Base-by-base conservation (phyloP, 345 rosid genomes). In the Triadica sebifera region DNA sequence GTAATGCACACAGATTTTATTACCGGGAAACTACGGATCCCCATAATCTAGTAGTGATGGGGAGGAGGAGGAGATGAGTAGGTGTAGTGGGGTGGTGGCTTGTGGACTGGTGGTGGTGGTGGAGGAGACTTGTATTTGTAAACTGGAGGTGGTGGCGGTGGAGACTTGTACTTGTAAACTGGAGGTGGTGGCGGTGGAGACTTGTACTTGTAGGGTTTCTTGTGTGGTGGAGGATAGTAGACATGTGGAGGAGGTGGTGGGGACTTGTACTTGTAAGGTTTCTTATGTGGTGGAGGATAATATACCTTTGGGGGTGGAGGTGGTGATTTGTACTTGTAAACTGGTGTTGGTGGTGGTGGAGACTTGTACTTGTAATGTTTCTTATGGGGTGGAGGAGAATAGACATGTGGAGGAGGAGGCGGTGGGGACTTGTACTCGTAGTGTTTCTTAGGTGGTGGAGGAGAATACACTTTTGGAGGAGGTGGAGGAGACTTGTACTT, bases 1-100 rank as follows among this genome's bases (percentile, higher is more conserved):
- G 4, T 20, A 12, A 19, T 49, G 53, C 56, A 7, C 65, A 0
- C 22, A 39, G 52, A 71, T 25, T 25, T 78, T 29, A 22, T 67
- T 80, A 86, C 83, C 85, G 83, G 75, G 50, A 68, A 52, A 49
- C 59, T 16, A 22, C 29, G 53, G 61, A 38, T 58, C 49, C 34
- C 38, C 45, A 13, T 57, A 10, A 10, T 72, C 79, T 81, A 86
- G 85, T 72, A 61, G 25, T 72, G 57, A 13, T 72, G 67, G 13
- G 58, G 75, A n/a, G 74, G 74, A 71, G 75, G 75, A 49, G 58
- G 67, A 47, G 67, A 72, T 61, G 46, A 12, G 15, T 72, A 72
- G 55, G 16, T 13, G 46, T 72, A 62, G 24, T 62, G 57, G 5
- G 67, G 53, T 29, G 66, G 19, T 16, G 57, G 53, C 47, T 60